Evolutionary conservation across 371 early-diverging fungal species (phyloP), one percentile per base, ranked within the genome.

Genomic region (Funneliformis caledonium): DNA sequence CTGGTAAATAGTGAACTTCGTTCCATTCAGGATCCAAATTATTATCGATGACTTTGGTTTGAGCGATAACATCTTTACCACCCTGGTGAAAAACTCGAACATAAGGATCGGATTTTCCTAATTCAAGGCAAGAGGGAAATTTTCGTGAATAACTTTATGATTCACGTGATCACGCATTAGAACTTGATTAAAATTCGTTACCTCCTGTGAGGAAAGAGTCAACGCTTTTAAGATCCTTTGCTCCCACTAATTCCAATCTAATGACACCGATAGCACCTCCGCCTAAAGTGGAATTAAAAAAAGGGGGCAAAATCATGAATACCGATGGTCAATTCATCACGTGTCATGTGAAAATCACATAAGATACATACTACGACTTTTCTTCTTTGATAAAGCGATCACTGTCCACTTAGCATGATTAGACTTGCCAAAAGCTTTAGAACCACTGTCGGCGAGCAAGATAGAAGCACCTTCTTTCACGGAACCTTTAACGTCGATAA

Each of bases 1-100:
- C 88, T 1, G 93, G 91, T 14, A 96, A 85, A 78, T 94, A 95
- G 72, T 91, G 90, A n/a, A 91, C 86, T 82, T 96, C 94, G 80
- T 97, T 93, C 97, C 97, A 98, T 72, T 93, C 91, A 0, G 98
- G 98, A 76, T 93, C 90, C 73, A 94, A 83, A 68, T 92, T 92
- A 77, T 89, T 88, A 52, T 92, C 90, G 64, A 96, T 89, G 50
- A 92, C 88, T 64, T 91, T 88, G 2, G 97, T 96, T 56, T 88
- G 83, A 33, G 75, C 81, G n/a, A 72, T 45, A 37, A 62, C 43
- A 5, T 78, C 70, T 45, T 83, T 78, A 50, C 50, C 22, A 52
- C 56, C 78, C 3, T 45, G 10, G 37, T 47, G 50, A 33, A 72
- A 72, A 16, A 74, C n/a, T 33, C 45, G 26, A 26, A 94, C 90